Percentiles rank a stretch among this genome's conserved stretches.
phyloP scores from a whole-genome alignment of 202 grass and related monocot genomes.

The Zoysia matrella region DNA sequence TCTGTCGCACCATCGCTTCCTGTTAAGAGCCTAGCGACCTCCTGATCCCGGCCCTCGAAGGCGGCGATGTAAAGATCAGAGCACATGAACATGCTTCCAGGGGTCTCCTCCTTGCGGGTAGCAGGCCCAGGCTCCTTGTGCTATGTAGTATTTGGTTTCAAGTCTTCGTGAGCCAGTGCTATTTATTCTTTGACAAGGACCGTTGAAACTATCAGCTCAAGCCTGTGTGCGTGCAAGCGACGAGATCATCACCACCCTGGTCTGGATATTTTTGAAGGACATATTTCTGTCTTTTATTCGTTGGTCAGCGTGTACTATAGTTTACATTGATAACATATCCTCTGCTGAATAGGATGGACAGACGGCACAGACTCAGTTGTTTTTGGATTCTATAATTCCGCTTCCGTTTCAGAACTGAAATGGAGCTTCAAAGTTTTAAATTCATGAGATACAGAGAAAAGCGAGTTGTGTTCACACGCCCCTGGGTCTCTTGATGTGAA shows the following conservation, averaged over 20 bases:
- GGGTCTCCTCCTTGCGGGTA: background rate
- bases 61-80: constrained; percentile 33
- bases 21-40: constrained; percentile 13
- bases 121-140: background rate
- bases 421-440: no score
- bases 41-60: background rate
- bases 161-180: background rate
- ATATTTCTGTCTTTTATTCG: background rate
- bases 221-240: no score
- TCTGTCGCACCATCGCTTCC: background rate
- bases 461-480: no score
- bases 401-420: no score
- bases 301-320: background rate
- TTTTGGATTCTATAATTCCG: no score
- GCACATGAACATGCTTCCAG: constrained; percentile 32
- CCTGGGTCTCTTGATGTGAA: no score
- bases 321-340: background rate
- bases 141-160: background rate
- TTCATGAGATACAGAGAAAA: no score
- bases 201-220: no score
- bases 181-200: no score
- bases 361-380: background rate
- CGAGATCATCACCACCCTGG: no score
- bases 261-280: no score
- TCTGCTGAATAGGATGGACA: background rate